Evolutionary conservation across 169 alveolate species (phyloP), one percentile per base, ranked within the genome.

Genomic region (Plasmodium falciparum): DNA sequence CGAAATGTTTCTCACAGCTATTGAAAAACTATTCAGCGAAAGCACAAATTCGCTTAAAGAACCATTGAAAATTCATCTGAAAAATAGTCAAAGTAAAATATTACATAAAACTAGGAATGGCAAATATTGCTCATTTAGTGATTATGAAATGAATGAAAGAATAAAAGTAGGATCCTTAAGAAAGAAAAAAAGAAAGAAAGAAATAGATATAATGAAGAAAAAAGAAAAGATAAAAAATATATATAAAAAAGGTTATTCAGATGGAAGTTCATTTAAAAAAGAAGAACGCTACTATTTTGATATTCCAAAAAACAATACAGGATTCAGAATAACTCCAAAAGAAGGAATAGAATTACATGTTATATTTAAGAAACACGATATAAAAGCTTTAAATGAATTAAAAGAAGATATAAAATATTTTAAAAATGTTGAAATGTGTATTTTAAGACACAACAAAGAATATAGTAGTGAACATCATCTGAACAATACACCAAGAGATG

Each of bases 321-420:
- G 90, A 13, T 80, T 92, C 67, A 88, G 93, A 67, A 71, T 92
- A 50, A 92, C 95, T 47, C 72, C 76, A 49, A 90, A 88, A 54
- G 74, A 88, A 52, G 95, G 95, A 7, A 45, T 92, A 59, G 95
- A 92, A 17, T 33, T 92, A 20, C 95, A 92, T 50, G 80, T 92
- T 17, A 67, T 92, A n/a, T 78, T 88, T 72, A 88, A 92, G 22
- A 88, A 90, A 58, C 88, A 92, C 90, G 95, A 92, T 67, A 71
- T 92, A 29, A 67, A 90, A 59, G 89, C 95, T 45, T 58, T 92
- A 61, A 92, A 76, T 67, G 93, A 67, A 29, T 61, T 80, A 52
- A 80, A 80, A 67, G 45, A 15, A 54, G 62, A 80, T 63, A 47
- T 80, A 56, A 80, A 80, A 58, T 80, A 65, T 43, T 80, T 69